Percentiles rank a stretch among this genome's conserved stretches.
Evolutionary conservation across 257 asterid genomes (phyloP).

Genomic region (Solanum megistacrolobum): DNA sequence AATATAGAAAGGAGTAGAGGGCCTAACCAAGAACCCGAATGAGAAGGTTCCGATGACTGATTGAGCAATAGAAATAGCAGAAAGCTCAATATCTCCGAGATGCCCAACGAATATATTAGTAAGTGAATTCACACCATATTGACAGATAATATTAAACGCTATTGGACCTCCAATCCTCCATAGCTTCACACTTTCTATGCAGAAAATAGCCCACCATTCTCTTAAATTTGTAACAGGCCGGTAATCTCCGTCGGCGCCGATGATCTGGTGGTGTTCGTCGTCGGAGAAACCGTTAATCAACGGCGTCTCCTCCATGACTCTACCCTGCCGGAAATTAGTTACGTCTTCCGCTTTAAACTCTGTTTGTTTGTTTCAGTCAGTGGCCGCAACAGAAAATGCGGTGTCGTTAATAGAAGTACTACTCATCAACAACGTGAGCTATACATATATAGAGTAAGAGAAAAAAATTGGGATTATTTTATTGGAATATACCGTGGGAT

Average conservation of each 20-base stretch:
- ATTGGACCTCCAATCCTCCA: slow-evolving; percentile 69
- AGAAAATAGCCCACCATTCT: slow-evolving; percentile 37
- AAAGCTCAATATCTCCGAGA: slow-evolving; percentile 57
- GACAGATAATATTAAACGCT: slow-evolving; percentile 60
- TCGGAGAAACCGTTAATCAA: slow-evolving; percentile 20
- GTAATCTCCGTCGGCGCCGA: slow-evolving; percentile 59
- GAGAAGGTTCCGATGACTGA: slow-evolving; percentile 54
- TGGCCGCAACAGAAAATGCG: background rate
- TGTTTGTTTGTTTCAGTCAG: background rate
- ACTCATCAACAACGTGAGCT: background rate
- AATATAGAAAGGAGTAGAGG: background rate
- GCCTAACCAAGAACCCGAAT: slow-evolving; percentile 26
- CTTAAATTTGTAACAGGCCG: slow-evolving; percentile 26
- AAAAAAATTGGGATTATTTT: too few relatives aligned
- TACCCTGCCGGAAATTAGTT: background rate
- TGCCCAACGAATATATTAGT: slow-evolving; percentile 66
- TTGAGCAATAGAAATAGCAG: slow-evolving; percentile 58
- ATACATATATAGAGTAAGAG: too few relatives aligned
- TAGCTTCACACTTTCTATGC: slow-evolving; percentile 46
- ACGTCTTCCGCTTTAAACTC: background rate
- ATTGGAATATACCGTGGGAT: background rate
- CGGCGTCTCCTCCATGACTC: slow-evolving; percentile 51
- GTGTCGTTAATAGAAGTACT: background rate
- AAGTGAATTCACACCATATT: slow-evolving; percentile 31
- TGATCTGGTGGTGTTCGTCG: background rate